Base-by-base conservation (phyloP, 1,139 yeast genomes). In the Taiozyma sp. region DNA sequence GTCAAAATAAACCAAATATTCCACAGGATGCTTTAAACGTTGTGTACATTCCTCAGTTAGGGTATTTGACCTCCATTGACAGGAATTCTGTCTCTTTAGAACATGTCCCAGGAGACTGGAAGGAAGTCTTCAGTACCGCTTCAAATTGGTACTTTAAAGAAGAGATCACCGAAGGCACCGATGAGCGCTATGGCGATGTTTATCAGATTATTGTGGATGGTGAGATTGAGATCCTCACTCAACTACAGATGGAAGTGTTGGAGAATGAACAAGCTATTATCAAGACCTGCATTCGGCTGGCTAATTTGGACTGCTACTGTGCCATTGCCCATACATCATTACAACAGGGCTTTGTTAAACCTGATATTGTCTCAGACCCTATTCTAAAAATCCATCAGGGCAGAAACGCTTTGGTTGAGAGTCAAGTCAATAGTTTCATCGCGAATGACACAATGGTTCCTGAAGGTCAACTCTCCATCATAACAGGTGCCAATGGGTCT, bases 401-500 rank as follows among this genome's bases (percentile, higher is more conserved):
- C 0, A 63, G 76, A 27, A 80, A 78, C 59, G 75, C 79, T 0
- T 56, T 79, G 1, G 67, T 70, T 40, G 79, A 74, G 54, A 65
- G 70, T 2, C 50, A 66, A 5, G 68, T 71, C 5, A 58, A 59
- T 8, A 60, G 65, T n/a, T 71, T 66, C 52, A 72, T 71, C 30
- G 70, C 74, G 16, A 75, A 75, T 57, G 71, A 70, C 49, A 63
- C 71, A 3, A 13, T 38, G 2, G 49, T 73, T 4, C 28, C 54
- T 7, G 68, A 67, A 4, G 58, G 62, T 0, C 51, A 65, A 39
- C 49, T 66, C 3, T 48, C 62, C 2, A 62, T 78, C 0, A 58
- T 78, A 0, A 76, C 81, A 0, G 83, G 83, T 0, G 80, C 83
- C 0, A 78, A 78, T 58, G 73, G 73, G 51, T 78, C 83, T 4